These are phyloP conservation scores for Paracoccidioides lutzii DNA, from an alignment of 2,329 filamentous ascomycete species.

Conservation along the genomic window DNA sequence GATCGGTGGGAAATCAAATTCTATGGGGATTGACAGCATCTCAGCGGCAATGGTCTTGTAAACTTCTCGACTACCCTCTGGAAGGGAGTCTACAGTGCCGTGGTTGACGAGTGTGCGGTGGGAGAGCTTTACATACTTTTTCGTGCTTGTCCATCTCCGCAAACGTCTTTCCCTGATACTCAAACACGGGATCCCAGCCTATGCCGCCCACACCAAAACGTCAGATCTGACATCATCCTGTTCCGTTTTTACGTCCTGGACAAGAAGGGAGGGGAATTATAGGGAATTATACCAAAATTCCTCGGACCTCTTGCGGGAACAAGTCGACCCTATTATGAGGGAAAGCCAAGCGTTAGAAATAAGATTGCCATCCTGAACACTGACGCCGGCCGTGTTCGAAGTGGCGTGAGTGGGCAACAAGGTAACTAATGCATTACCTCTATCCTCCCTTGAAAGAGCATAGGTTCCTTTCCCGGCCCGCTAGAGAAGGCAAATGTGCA, in stretches of 20 bases:
- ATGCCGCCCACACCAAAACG: conserved; percentile 39
- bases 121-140: conserved; percentile 49
- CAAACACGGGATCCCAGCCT: conserved; percentile 84
- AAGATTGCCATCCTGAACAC: background rate
- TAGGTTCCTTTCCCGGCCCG: conserved; percentile 69
- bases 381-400: background rate
- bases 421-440: conserved; percentile 38
- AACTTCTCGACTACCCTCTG: background rate
- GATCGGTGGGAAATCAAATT: conserved; percentile 87
- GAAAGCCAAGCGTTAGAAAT: background rate
- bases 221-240: background rate
- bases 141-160: conserved; percentile 90
- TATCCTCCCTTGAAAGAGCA: conserved; percentile 86
- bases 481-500: conserved; percentile 90
- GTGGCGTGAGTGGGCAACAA: background rate
- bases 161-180: conserved; percentile 82
- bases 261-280: background rate
- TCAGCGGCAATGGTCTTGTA: background rate
- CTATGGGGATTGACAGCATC: conserved; percentile 19
- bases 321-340: conserved; percentile 52
- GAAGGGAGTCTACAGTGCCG: background rate
- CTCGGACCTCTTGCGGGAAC: conserved; percentile 69
- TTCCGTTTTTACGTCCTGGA: conserved; percentile 9
- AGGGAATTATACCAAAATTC: conserved; percentile 57
- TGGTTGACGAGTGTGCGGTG: background rate